Percentiles rank a stretch among this genome's conserved stretches.
Conservation (phyloP, 148 eudicot genomes). For the Camellia granthamiana region DNA sequence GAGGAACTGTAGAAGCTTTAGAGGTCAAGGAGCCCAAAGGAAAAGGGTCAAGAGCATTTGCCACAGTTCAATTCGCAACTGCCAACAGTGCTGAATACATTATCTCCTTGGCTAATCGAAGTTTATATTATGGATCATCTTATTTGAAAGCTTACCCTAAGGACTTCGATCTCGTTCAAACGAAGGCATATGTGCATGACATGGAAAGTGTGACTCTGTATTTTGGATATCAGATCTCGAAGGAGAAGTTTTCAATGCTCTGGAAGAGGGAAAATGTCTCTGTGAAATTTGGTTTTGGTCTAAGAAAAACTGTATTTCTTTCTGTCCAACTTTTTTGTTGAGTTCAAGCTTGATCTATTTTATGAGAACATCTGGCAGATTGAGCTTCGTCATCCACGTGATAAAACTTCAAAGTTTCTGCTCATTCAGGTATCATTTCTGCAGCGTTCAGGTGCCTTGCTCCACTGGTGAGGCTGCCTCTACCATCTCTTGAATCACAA, state of each 20-base stretch:
- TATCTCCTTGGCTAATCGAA: slow-evolving; percentile 20
- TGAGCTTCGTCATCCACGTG: slow-evolving; percentile 39
- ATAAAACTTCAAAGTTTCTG: slow-evolving; percentile 32
- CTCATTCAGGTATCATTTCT: slow-evolving; percentile 66
- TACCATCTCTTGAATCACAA: too few species aligned
- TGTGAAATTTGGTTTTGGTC: slow-evolving; percentile 21
- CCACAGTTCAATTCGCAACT: slow-evolving; percentile 35
- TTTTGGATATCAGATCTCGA: slow-evolving; percentile 22
- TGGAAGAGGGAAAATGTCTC: slow-evolving; percentile 9
- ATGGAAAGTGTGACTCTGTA: slow-evolving; percentile 14
- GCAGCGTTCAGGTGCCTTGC: too few species aligned
- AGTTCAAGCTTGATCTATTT: slow-evolving; percentile 27
- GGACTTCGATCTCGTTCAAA: slow-evolving; percentile 10
- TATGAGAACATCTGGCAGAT: slow-evolving; percentile 58
- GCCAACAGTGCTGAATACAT: slow-evolving; percentile 20
- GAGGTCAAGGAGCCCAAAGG: slow-evolving; percentile 31
- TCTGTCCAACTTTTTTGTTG: neutral
- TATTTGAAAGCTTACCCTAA: slow-evolving; percentile 26
- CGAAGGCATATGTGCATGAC: slow-evolving; percentile 8
- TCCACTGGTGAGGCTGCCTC: too few species aligned
- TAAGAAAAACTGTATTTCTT: slow-evolving; percentile 21
- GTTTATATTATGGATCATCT: slow-evolving; percentile 30
- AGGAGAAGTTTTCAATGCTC: slow-evolving; percentile 19
- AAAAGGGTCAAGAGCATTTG: slow-evolving; percentile 23
- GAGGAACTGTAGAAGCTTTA: slow-evolving; percentile 39